Percentiles rank a stretch among this genome's conserved stretches.
Evolutionary conservation across 495 filamentous ascomycete genomes (phyloP).

Genomic region (Amphirosellinia nigrospora): DNA sequence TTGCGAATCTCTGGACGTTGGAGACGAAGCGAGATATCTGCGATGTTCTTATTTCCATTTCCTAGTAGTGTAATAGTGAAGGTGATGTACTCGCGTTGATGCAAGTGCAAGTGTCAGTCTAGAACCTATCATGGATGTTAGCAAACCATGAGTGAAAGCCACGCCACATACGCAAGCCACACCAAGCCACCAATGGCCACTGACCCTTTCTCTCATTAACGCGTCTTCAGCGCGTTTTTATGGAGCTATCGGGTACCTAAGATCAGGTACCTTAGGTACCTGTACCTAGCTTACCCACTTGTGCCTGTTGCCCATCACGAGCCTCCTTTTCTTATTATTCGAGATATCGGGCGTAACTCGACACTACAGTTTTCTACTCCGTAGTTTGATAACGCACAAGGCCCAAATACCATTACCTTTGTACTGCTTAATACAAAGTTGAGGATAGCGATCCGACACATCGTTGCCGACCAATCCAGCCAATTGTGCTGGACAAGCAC

Average conservation of each 20-base stretch:
- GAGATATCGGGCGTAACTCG: too few species aligned
- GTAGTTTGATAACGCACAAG: too few species aligned
- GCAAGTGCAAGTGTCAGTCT: too few species aligned
- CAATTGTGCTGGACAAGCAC: neutral
- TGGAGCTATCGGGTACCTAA: neutral
- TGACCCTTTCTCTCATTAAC: neutral
- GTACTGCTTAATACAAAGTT: neutral
- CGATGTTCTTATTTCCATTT: neutral
- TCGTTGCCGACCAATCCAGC: neutral
- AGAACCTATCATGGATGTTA: too few species aligned
- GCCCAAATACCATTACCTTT: neutral
- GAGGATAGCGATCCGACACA: neutral
- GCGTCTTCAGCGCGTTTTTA: slow-evolving; percentile 14
- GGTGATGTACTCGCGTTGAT: too few species aligned
- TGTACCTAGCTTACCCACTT: neutral
- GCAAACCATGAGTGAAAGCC: too few species aligned
- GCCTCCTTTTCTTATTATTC: neutral
- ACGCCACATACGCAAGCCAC: neutral
- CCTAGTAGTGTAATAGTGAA: neutral
- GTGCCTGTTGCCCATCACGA: neutral
- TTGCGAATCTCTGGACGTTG: neutral
- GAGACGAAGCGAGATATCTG: too few species aligned
- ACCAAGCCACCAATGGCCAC: neutral
- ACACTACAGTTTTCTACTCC: too few species aligned
- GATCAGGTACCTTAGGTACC: neutral